Evolutionary conservation across 495 filamentous ascomycete genomes (phyloP).

Genomic region (Barbatosphaeria neglecta): DNA sequence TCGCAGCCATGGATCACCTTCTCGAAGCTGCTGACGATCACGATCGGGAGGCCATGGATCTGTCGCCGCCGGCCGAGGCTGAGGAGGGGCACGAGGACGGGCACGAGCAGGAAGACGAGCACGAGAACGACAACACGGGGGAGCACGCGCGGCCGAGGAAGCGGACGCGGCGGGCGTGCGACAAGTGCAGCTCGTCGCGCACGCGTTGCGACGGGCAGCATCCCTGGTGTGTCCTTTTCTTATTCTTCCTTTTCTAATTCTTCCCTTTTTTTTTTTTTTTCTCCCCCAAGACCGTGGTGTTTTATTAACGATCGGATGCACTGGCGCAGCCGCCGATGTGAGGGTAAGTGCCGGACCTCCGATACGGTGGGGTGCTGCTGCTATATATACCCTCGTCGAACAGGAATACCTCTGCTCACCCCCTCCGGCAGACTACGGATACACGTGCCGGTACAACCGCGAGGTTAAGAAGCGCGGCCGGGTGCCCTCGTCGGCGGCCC

Average conservation of each 20-base stretch:
- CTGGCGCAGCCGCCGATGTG: constrained; percentile 2
- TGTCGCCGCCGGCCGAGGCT: too few relatives aligned
- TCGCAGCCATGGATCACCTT: too few relatives aligned
- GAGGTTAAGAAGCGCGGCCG: constrained; percentile 5
- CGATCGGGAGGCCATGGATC: too few relatives aligned
- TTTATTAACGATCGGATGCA: not conserved
- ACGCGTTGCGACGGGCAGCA: constrained; percentile 3
- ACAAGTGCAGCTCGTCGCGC: constrained; percentile 5
- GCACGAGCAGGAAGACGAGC: not conserved
- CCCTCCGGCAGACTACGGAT: constrained; percentile 1
- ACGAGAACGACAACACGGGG: not conserved
- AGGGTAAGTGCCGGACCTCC: not conserved
- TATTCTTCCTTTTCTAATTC: too few relatives aligned
- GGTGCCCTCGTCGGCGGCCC: not conserved
- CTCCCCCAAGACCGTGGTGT: not conserved
- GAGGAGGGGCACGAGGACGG: not conserved
- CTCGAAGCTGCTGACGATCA: too few relatives aligned
- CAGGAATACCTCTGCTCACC: not conserved
- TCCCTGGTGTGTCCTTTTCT: constrained; percentile 2
- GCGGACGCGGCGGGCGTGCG: constrained; percentile 4
- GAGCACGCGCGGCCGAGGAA: constrained; percentile 1
- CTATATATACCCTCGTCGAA: not conserved
- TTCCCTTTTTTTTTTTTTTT: not conserved
- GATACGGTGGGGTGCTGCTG: not conserved
- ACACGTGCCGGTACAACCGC: constrained; percentile 4